Evolutionary conservation across 331 rosid species (phyloP), one percentile per base, ranked within the genome.

Genomic region (Pyrus hybrid): DNA sequence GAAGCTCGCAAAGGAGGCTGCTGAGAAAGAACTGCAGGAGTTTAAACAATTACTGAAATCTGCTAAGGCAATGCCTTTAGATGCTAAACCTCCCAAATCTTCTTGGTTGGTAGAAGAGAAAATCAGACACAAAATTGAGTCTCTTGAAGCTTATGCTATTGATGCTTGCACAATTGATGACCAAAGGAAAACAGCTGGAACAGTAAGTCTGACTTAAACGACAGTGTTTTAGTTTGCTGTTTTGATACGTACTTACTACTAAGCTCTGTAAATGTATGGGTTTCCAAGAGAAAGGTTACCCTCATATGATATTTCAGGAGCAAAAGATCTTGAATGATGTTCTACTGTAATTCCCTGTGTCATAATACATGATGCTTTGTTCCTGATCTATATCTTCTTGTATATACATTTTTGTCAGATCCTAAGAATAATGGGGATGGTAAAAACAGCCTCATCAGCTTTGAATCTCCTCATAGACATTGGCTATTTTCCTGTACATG

Each of bases 401-500:
- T 23, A 20, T 41, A 17, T 47, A 20, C 66, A 18, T 70, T 75
- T 33, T 70, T 79, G 13, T 77, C 79, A 95, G 99, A 88, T 92
- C 82, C 87, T 95, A 65, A 91, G 83, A 83, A 85, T 85, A 79
- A 85, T 91, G 93, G 89, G 96, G 68, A 80, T 89, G 80, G 84
- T 84, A 49, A 95, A 88, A 91, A 87, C 90, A 72, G 72, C 94
- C 65, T 82, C 94, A 74, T 84, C 96, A 41, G 96, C 98, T 23
- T 75, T 89, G 49, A 91, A 82, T 79, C 98, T 95, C 80, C 86
- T 95, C 77, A 83, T 89, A 63, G 88, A 89, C 75, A 87, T 92
- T 81, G 99, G 99, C 18, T 92, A 89, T 86, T 95, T 92, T 81
- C 93, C 97, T 80, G 84, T 84, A 22, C 99, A 95, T 70, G 93